Percentiles rank a stretch among this genome's conserved stretches.
Evolutionary conservation across 176 grass and related monocot species (phyloP).

Genomic region (Poa pratensis): DNA sequence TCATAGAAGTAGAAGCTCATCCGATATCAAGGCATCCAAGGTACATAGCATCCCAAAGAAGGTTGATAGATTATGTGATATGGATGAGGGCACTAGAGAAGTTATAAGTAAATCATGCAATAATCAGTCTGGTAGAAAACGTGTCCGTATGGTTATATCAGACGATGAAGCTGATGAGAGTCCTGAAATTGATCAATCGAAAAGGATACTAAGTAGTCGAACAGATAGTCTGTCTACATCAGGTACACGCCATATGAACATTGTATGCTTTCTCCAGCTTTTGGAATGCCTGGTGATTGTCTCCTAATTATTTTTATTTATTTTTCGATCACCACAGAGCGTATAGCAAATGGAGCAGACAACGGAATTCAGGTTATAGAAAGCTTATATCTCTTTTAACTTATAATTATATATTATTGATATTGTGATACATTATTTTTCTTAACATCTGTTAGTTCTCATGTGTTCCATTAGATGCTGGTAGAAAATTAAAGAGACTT

Average conservation of each 20-base stretch:
- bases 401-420: conserved; percentile 40
- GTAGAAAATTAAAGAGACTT: background rate
- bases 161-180: conserved; percentile 85
- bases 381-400: conserved; percentile 10
- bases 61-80: conserved; percentile 37
- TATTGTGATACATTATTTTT: conserved; percentile 22
- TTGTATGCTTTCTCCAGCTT: conserved; percentile 32
- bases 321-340: conserved; percentile 51
- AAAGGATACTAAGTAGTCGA: conserved; percentile 45
- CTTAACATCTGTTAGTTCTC: conserved; percentile 38
- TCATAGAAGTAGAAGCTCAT: conserved; percentile 53
- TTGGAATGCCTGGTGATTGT: conserved; percentile 27
- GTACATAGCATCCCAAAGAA: conserved; percentile 42
- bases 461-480: conserved; percentile 39
- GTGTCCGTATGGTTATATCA: conserved; percentile 77
- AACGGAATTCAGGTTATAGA: conserved; percentile 58
- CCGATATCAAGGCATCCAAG: conserved; percentile 53
- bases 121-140: conserved; percentile 70
- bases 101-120: conserved; percentile 47
- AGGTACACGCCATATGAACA: conserved; percentile 47
- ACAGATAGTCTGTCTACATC: conserved; percentile 49
- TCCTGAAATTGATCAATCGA: conserved; percentile 51
- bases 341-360: conserved; percentile 38
- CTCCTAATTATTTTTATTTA: conserved; percentile 34
- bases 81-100: conserved; percentile 36